Evolutionary conservation across 768 basidiomycete species (phyloP).

Genomic region (Leccinum sublutescens): DNA sequence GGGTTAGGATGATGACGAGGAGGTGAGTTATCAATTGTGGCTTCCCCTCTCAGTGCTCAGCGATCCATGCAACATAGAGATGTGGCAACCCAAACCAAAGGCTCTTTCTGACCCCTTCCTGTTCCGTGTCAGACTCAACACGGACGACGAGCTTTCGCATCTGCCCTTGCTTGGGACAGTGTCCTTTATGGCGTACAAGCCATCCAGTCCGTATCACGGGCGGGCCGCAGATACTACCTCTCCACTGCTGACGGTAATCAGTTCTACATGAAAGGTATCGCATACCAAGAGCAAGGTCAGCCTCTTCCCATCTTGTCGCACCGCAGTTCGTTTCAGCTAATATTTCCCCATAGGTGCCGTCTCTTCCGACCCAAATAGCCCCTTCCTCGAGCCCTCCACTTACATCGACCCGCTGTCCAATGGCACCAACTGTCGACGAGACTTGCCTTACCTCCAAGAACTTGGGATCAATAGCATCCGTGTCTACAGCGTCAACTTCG

Average conservation of each 20-base stretch:
- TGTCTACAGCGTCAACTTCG: constrained; percentile 82
- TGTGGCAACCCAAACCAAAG: too few relatives aligned
- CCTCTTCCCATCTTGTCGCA: not conserved
- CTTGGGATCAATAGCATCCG: constrained; percentile 81
- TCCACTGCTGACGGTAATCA: constrained; percentile 71
- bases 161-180: constrained; percentile 37
- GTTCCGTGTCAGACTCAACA: too few relatives aligned
- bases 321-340: not conserved
- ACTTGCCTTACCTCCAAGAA: constrained; percentile 72
- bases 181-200: constrained; percentile 56
- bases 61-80: too few relatives aligned
- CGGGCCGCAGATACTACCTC: constrained; percentile 64
- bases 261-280: constrained; percentile 87
- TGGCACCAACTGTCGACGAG: constrained; percentile 67
- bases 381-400: constrained; percentile 68
- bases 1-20: too few relatives aligned
- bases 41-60: too few relatives aligned
- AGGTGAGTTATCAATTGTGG: too few relatives aligned
- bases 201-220: constrained; percentile 63
- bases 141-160: constrained; percentile 2
- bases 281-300: constrained; percentile 80
- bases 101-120: too few relatives aligned
- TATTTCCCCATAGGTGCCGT: constrained; percentile 31
- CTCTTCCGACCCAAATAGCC: constrained; percentile 48
- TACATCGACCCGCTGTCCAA: constrained; percentile 81